Percentiles rank a stretch among this genome's conserved stretches.
phyloP scores from a whole-genome alignment of 805 yeast species.

The Starmerella stigmatis region DNA sequence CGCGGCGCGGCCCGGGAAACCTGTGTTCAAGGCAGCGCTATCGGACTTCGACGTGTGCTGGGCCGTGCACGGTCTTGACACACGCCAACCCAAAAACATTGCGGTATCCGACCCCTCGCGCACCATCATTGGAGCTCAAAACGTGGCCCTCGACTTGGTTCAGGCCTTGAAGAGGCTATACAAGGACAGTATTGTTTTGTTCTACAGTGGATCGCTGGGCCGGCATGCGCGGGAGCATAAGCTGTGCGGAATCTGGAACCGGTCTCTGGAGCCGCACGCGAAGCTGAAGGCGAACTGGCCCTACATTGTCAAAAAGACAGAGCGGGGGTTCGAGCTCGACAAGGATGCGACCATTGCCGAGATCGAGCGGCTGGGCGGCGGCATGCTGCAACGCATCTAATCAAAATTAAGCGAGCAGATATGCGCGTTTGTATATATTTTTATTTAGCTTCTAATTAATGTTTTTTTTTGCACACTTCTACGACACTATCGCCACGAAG shows the following conservation, averaged over 20 bases:
- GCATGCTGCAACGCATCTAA: conserved; percentile 24
- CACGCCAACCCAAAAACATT: conserved; percentile 33
- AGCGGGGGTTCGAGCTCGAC: conserved; percentile 38
- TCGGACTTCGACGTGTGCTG: conserved; percentile 77
- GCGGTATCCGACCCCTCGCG: conserved; percentile 33
- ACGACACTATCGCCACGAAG: no score
- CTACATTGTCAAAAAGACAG: conserved; percentile 44
- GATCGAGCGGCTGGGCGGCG: conserved; percentile 39
- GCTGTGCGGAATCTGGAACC: conserved; percentile 73
- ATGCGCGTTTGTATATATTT: neutral
- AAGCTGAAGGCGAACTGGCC: conserved; percentile 75
- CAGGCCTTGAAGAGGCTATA: conserved; percentile 53
- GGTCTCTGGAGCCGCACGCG: conserved; percentile 43
- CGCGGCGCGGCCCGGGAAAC: conserved; percentile 34
- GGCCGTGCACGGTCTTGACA: conserved; percentile 38
- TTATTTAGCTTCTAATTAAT: neutral
- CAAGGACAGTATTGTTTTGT: conserved; percentile 59
- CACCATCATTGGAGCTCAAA: conserved; percentile 40
- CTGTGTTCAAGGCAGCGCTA: conserved; percentile 69
- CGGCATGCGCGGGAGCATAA: conserved; percentile 34
- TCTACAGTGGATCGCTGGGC: conserved; percentile 45
- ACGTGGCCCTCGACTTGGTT: conserved; percentile 51
- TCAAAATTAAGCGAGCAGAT: neutral
- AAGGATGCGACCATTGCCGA: conserved; percentile 65
- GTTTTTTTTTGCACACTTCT: neutral